Evolutionary conservation across 139 green algal genomes (phyloP).

Genomic region (Chlamydomonas applanata): DNA sequence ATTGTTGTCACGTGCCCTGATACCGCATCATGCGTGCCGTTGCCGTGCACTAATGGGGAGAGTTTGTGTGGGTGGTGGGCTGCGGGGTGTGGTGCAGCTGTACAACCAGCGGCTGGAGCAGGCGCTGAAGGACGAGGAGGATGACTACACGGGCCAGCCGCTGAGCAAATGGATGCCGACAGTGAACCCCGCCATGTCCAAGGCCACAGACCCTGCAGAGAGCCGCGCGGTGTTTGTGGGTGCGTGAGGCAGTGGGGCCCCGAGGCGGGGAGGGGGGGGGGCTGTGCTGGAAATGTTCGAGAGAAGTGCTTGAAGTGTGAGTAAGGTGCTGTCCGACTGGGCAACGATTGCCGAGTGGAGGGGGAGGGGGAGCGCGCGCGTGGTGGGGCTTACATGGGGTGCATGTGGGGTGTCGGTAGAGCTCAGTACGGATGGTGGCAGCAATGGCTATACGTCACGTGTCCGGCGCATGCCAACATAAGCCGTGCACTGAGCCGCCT

Average conservation of each 20-base stretch:
- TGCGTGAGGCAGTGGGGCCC: slow-evolving; percentile 19
- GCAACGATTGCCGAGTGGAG: too few species aligned
- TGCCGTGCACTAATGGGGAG: too few species aligned
- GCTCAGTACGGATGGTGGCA: not conserved
- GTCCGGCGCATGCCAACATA: too few species aligned
- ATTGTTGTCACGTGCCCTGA: too few species aligned
- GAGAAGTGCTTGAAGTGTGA: not conserved
- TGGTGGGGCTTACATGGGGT: too few species aligned
- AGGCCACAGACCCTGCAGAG: slow-evolving; percentile 64
- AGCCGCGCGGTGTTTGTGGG: slow-evolving; percentile 78
- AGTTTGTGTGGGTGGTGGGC: too few species aligned
- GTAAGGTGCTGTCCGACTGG: not conserved
- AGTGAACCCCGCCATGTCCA: slow-evolving; percentile 57
- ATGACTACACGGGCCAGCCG: slow-evolving; percentile 72
- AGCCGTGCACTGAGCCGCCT: not conserved
- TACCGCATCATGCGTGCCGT: too few species aligned
- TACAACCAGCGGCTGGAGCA: slow-evolving; percentile 47
- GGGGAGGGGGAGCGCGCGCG: too few species aligned
- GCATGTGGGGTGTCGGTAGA: too few species aligned
- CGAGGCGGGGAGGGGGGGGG: not conserved
- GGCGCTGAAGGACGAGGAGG: slow-evolving; percentile 57
- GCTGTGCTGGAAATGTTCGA: too few species aligned
- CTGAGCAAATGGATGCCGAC: slow-evolving; percentile 76
- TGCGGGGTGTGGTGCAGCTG: too few species aligned
- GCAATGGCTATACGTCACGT: not conserved